Conservation (phyloP, 257 asterid species). For the Przewalskia tangutica region DNA sequence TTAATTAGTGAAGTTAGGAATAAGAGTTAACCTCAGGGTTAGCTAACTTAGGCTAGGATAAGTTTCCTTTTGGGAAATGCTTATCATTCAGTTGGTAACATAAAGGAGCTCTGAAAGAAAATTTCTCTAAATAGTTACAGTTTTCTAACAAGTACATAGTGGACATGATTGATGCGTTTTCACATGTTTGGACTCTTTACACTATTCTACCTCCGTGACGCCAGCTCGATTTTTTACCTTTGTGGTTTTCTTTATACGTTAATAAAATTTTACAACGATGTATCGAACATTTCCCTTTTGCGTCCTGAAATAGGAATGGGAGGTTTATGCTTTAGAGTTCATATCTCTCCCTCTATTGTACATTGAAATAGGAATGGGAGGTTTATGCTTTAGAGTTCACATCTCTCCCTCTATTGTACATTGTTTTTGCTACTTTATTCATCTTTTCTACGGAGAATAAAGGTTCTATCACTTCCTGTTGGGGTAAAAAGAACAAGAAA, state of each 20-base stretch:
- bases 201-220: background rate
- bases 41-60: too few relatives aligned
- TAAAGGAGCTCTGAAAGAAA: too few relatives aligned
- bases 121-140: background rate
- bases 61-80: too few relatives aligned
- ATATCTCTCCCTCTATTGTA: background rate
- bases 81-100: too few relatives aligned
- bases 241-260: background rate
- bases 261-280: background rate
- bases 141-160: background rate
- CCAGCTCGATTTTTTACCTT: background rate
- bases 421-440: background rate
- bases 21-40: too few relatives aligned
- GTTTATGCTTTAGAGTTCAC: background rate
- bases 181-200: background rate
- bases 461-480: background rate
- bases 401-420: background rate
- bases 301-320: background rate
- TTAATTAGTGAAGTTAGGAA: too few relatives aligned
- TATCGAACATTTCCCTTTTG: background rate
- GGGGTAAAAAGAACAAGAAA: background rate
- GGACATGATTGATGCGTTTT: background rate
- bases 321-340: background rate
- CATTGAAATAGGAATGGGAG: background rate
- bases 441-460: background rate